Evolutionary conservation across 345 rosid species (phyloP), one percentile per base, ranked within the genome.

Genomic region (Lepidium didymum): DNA sequence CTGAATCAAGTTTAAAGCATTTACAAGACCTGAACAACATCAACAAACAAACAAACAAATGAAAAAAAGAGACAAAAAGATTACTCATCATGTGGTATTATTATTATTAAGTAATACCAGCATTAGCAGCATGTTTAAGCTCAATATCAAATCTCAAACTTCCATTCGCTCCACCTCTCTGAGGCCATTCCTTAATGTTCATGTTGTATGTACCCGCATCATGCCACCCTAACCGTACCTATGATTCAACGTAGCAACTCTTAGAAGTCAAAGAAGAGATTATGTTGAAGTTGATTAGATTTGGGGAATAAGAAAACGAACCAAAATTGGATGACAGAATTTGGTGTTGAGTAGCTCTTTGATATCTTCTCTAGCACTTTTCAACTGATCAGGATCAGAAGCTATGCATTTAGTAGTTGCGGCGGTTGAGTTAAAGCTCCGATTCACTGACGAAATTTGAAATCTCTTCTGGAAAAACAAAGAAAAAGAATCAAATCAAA

Each of bases 191-290:
- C 57, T 81, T 79, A 34, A 91, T 84, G 84, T 83, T 85, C 82
- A 87, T 94, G 78, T 94, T 86, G 37, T 89, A 94, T 23, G 99
- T 94, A 8, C 99, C 99, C 6, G 99, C 86, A 75, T 91, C 99
- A 62, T 94, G 99, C 99, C 97, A 91, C 31, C 96, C 99, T 41
- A 91, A 45, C 10, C 97, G 92, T 49, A 94, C 95, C 99, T 93
- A 50, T 45, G 60, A 55, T 12, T 35, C 18, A 57, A 50, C 38
- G 4, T 23, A 40, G 9, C 35, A 25, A 19, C 4, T 7, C 35
- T 57, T 12, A 21, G 4, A 49, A 59, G 15, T 42, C 10, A 42
- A 14, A 42, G 65, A 42, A 43, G 15, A 9, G 0, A 42, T 42
- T 43, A 6, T 15, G 47, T 6, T 44, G 49, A 45, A 45, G 27